Percentiles rank a stretch among this genome's conserved stretches.
phyloP scores from a whole-genome alignment of 345 rosid species.

The Salix viminalis region DNA sequence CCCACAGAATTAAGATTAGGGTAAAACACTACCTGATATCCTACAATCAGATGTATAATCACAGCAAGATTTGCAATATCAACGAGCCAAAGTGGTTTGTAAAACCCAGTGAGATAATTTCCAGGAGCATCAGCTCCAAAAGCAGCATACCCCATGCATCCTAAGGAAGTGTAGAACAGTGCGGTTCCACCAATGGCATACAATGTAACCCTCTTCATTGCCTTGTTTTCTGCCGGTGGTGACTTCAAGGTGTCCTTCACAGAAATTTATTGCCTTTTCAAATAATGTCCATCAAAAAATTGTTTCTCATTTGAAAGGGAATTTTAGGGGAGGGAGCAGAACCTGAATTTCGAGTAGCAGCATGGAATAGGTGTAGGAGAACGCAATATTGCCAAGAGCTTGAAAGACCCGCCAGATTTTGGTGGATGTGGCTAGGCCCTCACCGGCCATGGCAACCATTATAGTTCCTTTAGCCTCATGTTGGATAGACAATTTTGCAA shows the following conservation, averaged over 20 bases:
- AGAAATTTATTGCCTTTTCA: not conserved
- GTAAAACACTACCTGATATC: constrained; percentile 25
- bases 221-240: constrained; percentile 29
- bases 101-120: constrained; percentile 33
- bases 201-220: constrained; percentile 32
- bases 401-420: constrained; percentile 40
- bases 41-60: constrained; percentile 31
- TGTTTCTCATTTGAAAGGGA: too few relatives aligned
- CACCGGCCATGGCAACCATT: not conserved
- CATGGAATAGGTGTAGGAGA: constrained; percentile 36
- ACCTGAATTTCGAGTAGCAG: constrained; percentile 26
- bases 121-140: constrained; percentile 32
- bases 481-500: not conserved
- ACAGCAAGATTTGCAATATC: constrained; percentile 31
- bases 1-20: too few relatives aligned
- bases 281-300: not conserved
- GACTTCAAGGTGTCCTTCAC: constrained; percentile 34
- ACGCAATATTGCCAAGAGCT: constrained; percentile 49
- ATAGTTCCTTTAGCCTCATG: not conserved
- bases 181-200: constrained; percentile 19
- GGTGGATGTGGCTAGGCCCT: constrained; percentile 5
- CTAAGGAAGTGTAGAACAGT: constrained; percentile 25
- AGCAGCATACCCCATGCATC: constrained; percentile 33
- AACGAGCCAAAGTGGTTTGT: constrained; percentile 30
- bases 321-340: not conserved